Evolutionary conservation across 176 grass and related monocot species (phyloP).

Genomic region (Echinochloa phyllopogon): DNA sequence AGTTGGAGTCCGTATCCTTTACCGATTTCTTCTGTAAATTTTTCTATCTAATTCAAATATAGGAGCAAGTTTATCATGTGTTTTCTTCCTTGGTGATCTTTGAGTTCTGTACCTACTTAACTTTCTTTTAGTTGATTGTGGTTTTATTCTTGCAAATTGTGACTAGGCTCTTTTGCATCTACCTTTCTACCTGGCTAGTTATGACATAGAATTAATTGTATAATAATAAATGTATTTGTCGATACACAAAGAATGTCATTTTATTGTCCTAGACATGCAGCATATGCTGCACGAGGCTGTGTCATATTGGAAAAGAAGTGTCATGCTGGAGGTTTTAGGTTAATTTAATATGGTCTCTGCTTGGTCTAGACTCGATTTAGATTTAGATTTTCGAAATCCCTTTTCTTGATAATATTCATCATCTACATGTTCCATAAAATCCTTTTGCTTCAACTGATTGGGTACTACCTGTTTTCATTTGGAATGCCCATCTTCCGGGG

Average conservation of each 20-base stretch:
- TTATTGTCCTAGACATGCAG: not conserved
- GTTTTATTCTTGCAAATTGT: conserved; percentile 27
- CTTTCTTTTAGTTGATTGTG: conserved; percentile 1
- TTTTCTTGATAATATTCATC: conserved; percentile 3
- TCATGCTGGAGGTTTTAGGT: not conserved
- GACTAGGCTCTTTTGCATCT: conserved; percentile 5
- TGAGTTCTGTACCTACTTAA: conserved; percentile 19
- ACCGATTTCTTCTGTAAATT: conserved; percentile 27
- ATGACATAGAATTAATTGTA: conserved; percentile 5
- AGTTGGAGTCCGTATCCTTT: conserved; percentile 99
- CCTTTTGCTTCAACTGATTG: not conserved
- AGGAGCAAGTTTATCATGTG: conserved; percentile 11
- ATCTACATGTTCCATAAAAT: not conserved
- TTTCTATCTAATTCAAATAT: conserved; percentile 8
- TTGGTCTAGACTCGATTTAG: not conserved
- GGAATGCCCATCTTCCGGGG: not conserved
- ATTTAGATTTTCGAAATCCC: not conserved
- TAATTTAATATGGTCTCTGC: conserved; percentile 13
- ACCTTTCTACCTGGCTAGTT: not conserved
- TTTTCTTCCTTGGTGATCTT: conserved; percentile 21
- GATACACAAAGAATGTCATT: not conserved
- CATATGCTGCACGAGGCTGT: not conserved
- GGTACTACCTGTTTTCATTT: conserved; percentile 16
- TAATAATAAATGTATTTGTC: not conserved
- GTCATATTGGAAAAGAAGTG: not conserved